phyloP scores from a whole-genome alignment of 352 stramenopile species.

The Globisporangium cylindrosporum region DNA sequence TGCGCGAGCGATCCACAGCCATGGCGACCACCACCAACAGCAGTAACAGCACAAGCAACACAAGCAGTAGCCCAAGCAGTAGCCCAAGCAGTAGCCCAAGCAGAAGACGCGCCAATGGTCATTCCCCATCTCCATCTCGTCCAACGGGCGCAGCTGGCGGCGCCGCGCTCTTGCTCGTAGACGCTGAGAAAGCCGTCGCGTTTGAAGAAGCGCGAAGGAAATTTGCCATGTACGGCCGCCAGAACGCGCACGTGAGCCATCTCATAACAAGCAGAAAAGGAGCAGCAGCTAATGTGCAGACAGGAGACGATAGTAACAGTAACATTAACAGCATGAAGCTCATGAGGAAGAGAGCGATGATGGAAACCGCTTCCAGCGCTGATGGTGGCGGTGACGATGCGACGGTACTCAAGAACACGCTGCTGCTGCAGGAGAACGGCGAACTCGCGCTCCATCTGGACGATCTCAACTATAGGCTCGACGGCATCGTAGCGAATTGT shows the following conservation, averaged over 20 bases:
- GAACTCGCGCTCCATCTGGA: constrained; percentile 44
- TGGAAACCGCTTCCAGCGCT: not conserved
- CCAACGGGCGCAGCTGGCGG: not conserved
- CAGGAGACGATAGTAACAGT: not conserved
- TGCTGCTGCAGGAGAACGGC: constrained; percentile 64
- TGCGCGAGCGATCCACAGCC: not conserved
- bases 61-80: not conserved
- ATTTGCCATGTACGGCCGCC: constrained; percentile 55
- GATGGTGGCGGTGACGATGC: not conserved
- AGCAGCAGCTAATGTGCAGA: not conserved
- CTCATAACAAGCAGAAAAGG: constrained; percentile 21
- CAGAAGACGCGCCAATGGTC: not conserved
- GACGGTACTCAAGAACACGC: constrained; percentile 38
- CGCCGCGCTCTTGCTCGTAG: not conserved
- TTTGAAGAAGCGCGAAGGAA: constrained; percentile 30
- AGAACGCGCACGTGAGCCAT: constrained; percentile 40
- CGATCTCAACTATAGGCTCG: constrained; percentile 58
- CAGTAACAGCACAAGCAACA: not conserved
- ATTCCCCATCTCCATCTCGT: not conserved
- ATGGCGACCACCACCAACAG: not conserved
- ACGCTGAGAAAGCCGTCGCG: not conserved
- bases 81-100: not conserved
- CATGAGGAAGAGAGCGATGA: not conserved
- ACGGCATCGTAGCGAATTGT: constrained; percentile 35
- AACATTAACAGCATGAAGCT: not conserved